Evolutionary conservation across 2,329 filamentous ascomycete genomes (phyloP).

Genomic region (Ascochyta pisi): DNA sequence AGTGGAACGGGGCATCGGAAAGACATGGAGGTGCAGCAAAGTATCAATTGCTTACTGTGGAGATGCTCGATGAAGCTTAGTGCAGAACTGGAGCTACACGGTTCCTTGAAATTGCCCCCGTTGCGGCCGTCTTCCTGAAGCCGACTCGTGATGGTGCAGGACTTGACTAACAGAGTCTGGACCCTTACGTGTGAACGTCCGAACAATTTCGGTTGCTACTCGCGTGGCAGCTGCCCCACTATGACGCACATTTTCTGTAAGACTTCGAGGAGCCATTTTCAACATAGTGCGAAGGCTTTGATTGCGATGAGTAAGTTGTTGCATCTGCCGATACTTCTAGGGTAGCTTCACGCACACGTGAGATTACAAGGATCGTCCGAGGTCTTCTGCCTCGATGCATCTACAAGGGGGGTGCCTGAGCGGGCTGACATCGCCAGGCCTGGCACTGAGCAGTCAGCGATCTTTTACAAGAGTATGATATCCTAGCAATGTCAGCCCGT

Average conservation of each 20-base stretch:
- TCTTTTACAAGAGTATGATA: too few relatives aligned
- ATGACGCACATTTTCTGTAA: slow-evolving; percentile 8
- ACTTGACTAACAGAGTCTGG: slow-evolving; percentile 7
- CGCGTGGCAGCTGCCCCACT: slow-evolving; percentile 3
- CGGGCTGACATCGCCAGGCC: too few relatives aligned
- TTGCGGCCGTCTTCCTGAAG: not conserved
- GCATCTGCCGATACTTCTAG: not conserved
- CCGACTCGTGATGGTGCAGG: not conserved
- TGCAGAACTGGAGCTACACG: not conserved
- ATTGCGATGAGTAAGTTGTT: not conserved
- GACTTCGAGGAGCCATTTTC: not conserved
- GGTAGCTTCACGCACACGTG: too few relatives aligned
- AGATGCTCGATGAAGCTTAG: not conserved
- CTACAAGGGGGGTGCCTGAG: too few relatives aligned
- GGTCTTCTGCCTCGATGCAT: not conserved
- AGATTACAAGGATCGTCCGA: not conserved
- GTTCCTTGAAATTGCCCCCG: not conserved
- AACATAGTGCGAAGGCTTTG: not conserved
- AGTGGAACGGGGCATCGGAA: slow-evolving; percentile 6
- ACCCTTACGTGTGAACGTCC: not conserved
- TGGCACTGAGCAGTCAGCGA: too few relatives aligned
- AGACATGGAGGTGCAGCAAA: not conserved
- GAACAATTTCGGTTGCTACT: not conserved
- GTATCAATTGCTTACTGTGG: not conserved
- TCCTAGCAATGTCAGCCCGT: too few relatives aligned